phyloP scores from a whole-genome alignment of 73 alveolate species.

The Paramecium primaurelia region DNA sequence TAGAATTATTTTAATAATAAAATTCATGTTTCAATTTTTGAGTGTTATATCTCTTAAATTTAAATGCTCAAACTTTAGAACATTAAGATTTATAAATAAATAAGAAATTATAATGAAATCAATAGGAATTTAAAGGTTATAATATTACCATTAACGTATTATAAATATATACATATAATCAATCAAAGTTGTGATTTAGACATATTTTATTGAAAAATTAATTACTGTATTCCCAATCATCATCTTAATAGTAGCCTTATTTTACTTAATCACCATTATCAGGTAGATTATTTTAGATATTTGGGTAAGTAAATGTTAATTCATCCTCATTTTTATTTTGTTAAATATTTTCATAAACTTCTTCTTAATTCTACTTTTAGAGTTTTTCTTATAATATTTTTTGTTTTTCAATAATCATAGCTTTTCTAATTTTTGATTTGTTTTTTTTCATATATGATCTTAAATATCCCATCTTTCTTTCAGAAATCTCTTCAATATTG shows the following conservation, averaged over 20 bases:
- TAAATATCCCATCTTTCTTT: constrained; percentile 1
- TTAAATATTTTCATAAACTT: neutral
- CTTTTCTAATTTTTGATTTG: neutral
- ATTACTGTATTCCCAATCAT: neutral
- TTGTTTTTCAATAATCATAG: neutral
- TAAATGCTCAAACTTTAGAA: neutral
- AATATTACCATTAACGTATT: neutral
- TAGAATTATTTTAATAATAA: neutral
- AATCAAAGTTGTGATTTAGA: neutral
- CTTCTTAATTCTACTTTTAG: neutral
- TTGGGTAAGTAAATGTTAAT: neutral
- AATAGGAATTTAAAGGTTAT: no score
- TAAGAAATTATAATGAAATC: no score
- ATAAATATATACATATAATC: neutral
- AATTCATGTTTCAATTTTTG: neutral
- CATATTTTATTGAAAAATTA: neutral
- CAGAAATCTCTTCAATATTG: neutral
- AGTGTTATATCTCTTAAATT: neutral
- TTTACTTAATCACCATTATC: neutral
- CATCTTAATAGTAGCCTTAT: no score
- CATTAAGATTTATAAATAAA: neutral
- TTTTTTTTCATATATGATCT: neutral
- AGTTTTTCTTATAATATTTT: neutral
- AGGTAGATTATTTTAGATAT: neutral
- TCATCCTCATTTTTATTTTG: neutral